Base-by-base conservation (phyloP, 106 monocot genomes). In the Platanthera guangdongensis region DNA sequence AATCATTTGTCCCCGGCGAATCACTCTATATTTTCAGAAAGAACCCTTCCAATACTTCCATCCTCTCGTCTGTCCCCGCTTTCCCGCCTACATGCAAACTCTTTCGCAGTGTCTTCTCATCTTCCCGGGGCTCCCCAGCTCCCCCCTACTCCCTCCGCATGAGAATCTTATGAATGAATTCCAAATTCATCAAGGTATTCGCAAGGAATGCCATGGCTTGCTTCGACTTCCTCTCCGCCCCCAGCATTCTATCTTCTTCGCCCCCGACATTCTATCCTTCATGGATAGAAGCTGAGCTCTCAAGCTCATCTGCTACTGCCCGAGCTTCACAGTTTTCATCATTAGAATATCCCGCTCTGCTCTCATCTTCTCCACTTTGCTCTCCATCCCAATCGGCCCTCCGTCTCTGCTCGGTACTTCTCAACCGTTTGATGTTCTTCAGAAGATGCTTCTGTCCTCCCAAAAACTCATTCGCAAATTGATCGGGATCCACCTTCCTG, bases 401-500 rank as follows among this genome's bases (percentile, higher is more conserved):
- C 75, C 4, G 9, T 81, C 73, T 48, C 67, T 77, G 78, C 9
- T 25, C 46, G 49, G 46, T 39, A 32, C 73, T 30, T 45, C 83
- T 84, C 18, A 83, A 71, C 46, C 88, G 68, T 70, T 73, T 90
- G 52, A 88, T 87, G 71, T 72, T 80, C 67, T 83, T 90, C 5
- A 94, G 80, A 3, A 87, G 85, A 76, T 90, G 74, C 60, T 73
- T 90, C 78, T 83, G 85, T 3, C 83, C 82, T 14, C 81, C 77
- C 47, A 88, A 74, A 78, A 90, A 85, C 11, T 84, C 79, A 52
- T 85, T 86, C 5, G 86, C 88, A 14, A 87, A 87, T 52, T 94
- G 88, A 93, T 75, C 74, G 81, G 47, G 84, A 82, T 93, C 89
- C 48, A 93, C 89, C 71, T 93, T 93, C 71, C 83, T 81, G 51